phyloP scores from a whole-genome alignment of 805 yeast species.

The Metschnikowia lachancei region DNA sequence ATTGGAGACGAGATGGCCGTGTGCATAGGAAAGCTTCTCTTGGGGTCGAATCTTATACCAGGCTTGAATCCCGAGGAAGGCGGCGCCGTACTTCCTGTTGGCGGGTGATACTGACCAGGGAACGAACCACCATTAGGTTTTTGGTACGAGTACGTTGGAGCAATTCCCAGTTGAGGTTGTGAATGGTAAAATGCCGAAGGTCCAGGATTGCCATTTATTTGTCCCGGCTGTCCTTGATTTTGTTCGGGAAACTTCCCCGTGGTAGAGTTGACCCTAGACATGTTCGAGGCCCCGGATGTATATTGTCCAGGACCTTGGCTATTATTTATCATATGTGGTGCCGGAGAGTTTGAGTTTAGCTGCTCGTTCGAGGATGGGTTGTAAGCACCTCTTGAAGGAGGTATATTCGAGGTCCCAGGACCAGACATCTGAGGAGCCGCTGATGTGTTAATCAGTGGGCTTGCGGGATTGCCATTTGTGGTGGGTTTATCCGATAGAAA shows the following conservation, averaged over 20 bases:
- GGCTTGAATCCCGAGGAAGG: slow-evolving; percentile 14
- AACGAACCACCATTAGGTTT: slow-evolving; percentile 8
- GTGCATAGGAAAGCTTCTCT: slow-evolving; percentile 13
- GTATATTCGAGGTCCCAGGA: slow-evolving; percentile 2
- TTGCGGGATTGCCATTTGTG: not conserved
- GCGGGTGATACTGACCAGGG: slow-evolving; percentile 10
- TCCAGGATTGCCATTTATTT: not conserved
- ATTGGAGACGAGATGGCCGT: slow-evolving; percentile 10
- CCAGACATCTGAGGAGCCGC: not conserved
- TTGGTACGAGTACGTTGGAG: slow-evolving; percentile 12
- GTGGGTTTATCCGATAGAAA: slow-evolving; percentile 15
- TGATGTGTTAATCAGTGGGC: not conserved
- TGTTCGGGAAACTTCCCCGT: slow-evolving; percentile 1
- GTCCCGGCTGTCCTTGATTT: not conserved
- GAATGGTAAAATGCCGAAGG: slow-evolving; percentile 7
- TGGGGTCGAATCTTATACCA: slow-evolving; percentile 19
- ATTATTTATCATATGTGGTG: not conserved
- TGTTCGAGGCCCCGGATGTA: not conserved
- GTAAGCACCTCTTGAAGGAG: not conserved
- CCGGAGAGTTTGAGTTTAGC: slow-evolving; percentile 1
- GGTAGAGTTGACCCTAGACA: slow-evolving; percentile 9
- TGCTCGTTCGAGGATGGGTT: not conserved
- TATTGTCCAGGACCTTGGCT: slow-evolving; percentile 1
- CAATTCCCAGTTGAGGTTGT: slow-evolving; percentile 1
- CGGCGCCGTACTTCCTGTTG: slow-evolving; percentile 1